Percentiles rank a stretch among this genome's conserved stretches.
These are phyloP conservation scores for Coniochaeta ligniaria DNA, from an alignment of 2,329 filamentous ascomycete species.

Conservation along the genomic window DNA sequence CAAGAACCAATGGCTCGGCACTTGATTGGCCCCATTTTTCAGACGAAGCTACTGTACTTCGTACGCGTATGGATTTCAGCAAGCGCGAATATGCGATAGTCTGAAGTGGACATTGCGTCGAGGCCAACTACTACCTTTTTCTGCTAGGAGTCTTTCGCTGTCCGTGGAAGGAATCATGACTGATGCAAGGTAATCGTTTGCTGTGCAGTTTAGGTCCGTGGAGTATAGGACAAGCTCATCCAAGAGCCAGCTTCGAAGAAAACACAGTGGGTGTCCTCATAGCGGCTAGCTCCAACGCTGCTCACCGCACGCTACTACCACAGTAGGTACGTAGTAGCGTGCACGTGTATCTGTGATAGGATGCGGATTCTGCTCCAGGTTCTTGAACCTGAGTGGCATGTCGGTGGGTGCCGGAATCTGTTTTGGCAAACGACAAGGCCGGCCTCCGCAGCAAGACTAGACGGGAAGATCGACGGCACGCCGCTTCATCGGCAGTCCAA, in stretches of 20 bases:
- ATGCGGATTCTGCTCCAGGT: not conserved
- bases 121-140: too few relatives aligned
- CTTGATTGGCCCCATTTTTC: not conserved
- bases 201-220: too few relatives aligned
- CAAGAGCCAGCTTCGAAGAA: too few relatives aligned
- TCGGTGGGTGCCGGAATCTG: not conserved
- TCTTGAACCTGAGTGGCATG: not conserved
- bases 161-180: too few relatives aligned
- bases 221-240: too few relatives aligned
- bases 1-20: not conserved
- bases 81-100: not conserved
- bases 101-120: not conserved
- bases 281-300: too few relatives aligned
- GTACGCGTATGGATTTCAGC: too few relatives aligned
- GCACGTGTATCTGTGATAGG: not conserved
- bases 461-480: not conserved
- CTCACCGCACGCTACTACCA: too few relatives aligned
- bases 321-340: too few relatives aligned
- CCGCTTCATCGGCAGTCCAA: not conserved
- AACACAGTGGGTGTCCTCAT: too few relatives aligned
- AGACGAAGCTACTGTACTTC: not conserved
- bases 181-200: too few relatives aligned
- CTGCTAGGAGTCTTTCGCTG: too few relatives aligned
- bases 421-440: not conserved
- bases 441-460: not conserved